Conservation (phyloP, 179 eudicot species). For the Dionaea muscipula region DNA sequence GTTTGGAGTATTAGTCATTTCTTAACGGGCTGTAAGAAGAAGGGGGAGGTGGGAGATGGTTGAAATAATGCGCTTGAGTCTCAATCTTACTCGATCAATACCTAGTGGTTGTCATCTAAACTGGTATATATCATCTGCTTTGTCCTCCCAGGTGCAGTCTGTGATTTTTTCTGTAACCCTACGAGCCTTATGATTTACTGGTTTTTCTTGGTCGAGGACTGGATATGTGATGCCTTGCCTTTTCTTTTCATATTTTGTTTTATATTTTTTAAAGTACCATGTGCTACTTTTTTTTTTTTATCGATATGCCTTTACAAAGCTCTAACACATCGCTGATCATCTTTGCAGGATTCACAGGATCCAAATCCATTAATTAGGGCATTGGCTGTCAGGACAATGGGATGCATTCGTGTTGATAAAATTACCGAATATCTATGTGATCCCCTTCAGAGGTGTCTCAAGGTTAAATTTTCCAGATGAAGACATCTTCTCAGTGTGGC, state of each 20-base stretch:
- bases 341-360: conserved; percentile 89
- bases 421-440: conserved; percentile 95
- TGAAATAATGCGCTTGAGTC: not conserved
- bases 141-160: not conserved
- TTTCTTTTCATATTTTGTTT: too few species aligned
- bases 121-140: not conserved
- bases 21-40: not conserved
- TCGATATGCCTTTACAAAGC: not conserved
- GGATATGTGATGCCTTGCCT: not conserved
- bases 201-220: not conserved
- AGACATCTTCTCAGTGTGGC: too few species aligned
- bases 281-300: not conserved
- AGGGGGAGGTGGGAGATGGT: too few species aligned
- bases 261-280: too few species aligned
- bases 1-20: not conserved
- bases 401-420: conserved; percentile 96
- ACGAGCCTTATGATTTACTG: not conserved
- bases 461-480: conserved; percentile 30
- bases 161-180: not conserved
- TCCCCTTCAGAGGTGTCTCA: conserved; percentile 96
- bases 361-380: conserved; percentile 97
- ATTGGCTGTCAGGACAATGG: conserved; percentile 97
- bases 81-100: not conserved
- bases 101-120: not conserved
- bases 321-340: not conserved